These are phyloP conservation scores for Penicillium canescens DNA, from an alignment of 495 filamentous ascomycete genomes.

Conservation along the genomic window DNA sequence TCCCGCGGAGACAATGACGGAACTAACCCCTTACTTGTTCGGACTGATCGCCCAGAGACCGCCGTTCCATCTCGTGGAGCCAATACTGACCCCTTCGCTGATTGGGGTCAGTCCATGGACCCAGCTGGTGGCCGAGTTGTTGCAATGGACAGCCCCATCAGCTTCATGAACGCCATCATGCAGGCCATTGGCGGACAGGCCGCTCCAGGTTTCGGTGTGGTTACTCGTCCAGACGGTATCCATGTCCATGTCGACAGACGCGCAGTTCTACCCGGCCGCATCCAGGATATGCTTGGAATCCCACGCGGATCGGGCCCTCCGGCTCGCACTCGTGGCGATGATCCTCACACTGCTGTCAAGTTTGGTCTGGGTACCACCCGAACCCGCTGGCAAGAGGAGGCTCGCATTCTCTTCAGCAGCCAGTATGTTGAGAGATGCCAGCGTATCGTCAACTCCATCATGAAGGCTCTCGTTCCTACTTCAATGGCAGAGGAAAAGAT, in stretches of 20 bases:
- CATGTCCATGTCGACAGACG: constrained; percentile 56
- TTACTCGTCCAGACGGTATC: constrained; percentile 59
- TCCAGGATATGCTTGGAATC: constrained; percentile 59
- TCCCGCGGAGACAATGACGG: constrained; percentile 69
- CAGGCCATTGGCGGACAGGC: constrained; percentile 55
- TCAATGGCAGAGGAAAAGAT: constrained; percentile 76
- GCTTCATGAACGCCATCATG: constrained; percentile 62
- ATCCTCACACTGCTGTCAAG: constrained; percentile 64
- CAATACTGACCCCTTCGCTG: constrained; percentile 40
- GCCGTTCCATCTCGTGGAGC: constrained; percentile 31
- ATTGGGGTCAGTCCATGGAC: constrained; percentile 61
- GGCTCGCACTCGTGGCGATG: constrained; percentile 48
- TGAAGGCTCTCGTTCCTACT: constrained; percentile 75
- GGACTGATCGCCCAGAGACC: constrained; percentile 39
- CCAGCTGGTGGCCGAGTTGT: constrained; percentile 45
- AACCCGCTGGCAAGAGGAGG: constrained; percentile 87
- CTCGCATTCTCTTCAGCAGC: constrained; percentile 76
- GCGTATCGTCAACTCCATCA: constrained; percentile 69
- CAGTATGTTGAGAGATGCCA: constrained; percentile 68
- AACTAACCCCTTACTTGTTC: constrained; percentile 70
- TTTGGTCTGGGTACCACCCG: constrained; percentile 71
- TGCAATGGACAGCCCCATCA: constrained; percentile 60
- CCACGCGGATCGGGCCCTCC: constrained; percentile 45
- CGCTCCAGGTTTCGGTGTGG: constrained; percentile 51
- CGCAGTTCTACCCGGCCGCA: constrained; percentile 50